Conservation (phyloP, 345 rosid genomes). For the Hypericum androsaemum region DNA sequence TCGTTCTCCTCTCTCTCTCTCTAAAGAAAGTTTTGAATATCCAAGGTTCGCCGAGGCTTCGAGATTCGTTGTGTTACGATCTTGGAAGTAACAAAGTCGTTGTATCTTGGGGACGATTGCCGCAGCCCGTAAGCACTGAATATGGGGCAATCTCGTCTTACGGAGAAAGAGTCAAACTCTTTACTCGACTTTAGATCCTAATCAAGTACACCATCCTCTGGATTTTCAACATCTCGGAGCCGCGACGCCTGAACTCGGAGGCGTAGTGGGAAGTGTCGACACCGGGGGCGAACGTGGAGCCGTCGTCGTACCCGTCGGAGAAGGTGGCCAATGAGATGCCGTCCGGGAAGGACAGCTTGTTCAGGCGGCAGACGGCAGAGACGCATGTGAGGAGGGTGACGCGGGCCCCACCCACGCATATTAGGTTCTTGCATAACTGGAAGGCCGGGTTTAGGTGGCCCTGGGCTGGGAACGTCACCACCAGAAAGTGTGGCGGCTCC, state of each 20-base stretch:
- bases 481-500: conserved; percentile 36
- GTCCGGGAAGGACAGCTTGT: conserved; percentile 13
- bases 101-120: too few species aligned
- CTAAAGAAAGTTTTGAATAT: too few species aligned
- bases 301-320: conserved; percentile 57
- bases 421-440: conserved; percentile 48
- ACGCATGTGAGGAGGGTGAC: conserved; percentile 42
- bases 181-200: too few species aligned
- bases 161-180: too few species aligned
- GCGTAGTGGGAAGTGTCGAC: conserved; percentile 17
- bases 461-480: conserved; percentile 40
- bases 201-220: too few species aligned
- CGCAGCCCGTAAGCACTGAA: too few species aligned
- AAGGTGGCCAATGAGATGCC: conserved; percentile 37
- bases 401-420: conserved; percentile 26
- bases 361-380: conserved; percentile 36
- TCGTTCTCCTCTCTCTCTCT: too few species aligned
- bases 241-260: conserved; percentile 32
- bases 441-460: conserved; percentile 67
- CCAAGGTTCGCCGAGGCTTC: too few species aligned
- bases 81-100: too few species aligned
- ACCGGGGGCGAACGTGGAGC: conserved; percentile 16
- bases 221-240: too few species aligned
- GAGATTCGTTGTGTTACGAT: too few species aligned
- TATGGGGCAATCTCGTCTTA: too few species aligned